These are phyloP conservation scores for Urochloa ruziziensis DNA, from an alignment of 176 grass and related monocot species.

Conservation along the genomic window DNA sequence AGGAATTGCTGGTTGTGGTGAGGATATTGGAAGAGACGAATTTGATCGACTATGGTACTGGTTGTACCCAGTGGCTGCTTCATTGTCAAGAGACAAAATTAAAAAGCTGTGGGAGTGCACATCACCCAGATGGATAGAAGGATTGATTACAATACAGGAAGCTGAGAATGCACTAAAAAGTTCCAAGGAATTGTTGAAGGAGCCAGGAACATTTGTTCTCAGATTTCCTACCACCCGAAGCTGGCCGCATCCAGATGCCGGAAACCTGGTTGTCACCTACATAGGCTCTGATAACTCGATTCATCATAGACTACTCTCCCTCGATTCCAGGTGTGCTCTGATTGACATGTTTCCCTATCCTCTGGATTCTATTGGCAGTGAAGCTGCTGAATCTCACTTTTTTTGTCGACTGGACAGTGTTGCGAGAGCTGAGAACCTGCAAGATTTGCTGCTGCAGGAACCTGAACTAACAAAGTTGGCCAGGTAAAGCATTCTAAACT, in stretches of 20 bases:
- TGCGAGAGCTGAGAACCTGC: constrained; percentile 49
- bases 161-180: constrained; percentile 60
- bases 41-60: constrained; percentile 93
- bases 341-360: background rate
- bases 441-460: constrained; percentile 84
- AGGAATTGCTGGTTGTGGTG: constrained; percentile 68
- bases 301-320: constrained; percentile 72
- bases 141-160: constrained; percentile 80
- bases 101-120: constrained; percentile 70
- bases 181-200: constrained; percentile 36
- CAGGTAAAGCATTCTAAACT: constrained; percentile 52
- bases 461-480: constrained; percentile 64
- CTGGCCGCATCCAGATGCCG: constrained; percentile 96
- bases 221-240: constrained; percentile 84
- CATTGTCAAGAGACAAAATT: constrained; percentile 64
- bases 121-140: constrained; percentile 77
- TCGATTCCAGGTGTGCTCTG: constrained; percentile 52
- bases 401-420: constrained; percentile 35
- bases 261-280: constrained; percentile 72
- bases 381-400: constrained; percentile 13
- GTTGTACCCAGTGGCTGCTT: constrained; percentile 86
- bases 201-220: constrained; percentile 73
- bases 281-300: constrained; percentile 54
- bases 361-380: background rate
- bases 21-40: constrained; percentile 60